A percentile compares a stretch with the other conserved stretches of the same genome.
Evolutionary conservation across 2,329 filamentous ascomycete genomes (phyloP).

Genomic region (Alternaria sp.): DNA sequence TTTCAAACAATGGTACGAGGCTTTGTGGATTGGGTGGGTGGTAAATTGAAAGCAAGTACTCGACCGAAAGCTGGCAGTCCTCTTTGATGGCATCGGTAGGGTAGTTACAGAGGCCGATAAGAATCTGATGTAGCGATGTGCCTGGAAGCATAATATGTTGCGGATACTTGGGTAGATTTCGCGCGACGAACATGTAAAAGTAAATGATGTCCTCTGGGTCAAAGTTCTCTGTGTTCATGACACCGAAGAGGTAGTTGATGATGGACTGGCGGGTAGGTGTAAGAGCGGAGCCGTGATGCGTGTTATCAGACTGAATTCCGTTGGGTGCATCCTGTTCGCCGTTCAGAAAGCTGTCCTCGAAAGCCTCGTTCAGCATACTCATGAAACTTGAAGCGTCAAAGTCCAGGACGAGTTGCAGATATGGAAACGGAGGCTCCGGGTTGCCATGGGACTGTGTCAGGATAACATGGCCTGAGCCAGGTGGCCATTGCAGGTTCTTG

Average conservation of each 20-base stretch:
- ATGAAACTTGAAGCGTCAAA: constrained; percentile 93
- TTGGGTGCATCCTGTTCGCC: constrained; percentile 72
- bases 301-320: constrained; percentile 63
- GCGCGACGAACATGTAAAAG: constrained; percentile 97
- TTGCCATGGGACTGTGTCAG: constrained; percentile 64
- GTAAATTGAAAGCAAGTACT: constrained; percentile 93
- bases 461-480: constrained; percentile 67
- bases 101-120: constrained; percentile 84
- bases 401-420: constrained; percentile 81
- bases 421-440: constrained; percentile 80
- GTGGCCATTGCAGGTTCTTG: constrained; percentile 77
- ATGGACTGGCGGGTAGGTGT: constrained; percentile 87
- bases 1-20: constrained; percentile 78
- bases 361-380: constrained; percentile 95
- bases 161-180: constrained; percentile 94
- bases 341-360: constrained; percentile 93
- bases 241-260: constrained; percentile 86
- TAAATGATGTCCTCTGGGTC: constrained; percentile 85
- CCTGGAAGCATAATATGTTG: constrained; percentile 93
- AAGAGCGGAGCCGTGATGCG: constrained; percentile 42
- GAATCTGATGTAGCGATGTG: constrained; percentile 80
- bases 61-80: constrained; percentile 94
- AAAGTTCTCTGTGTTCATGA: constrained; percentile 83
- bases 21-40: constrained; percentile 82
- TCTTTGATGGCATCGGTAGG: constrained; percentile 82